Evolutionary conservation across 495 filamentous ascomycete genomes (phyloP).

Genomic region (Cetradonia linearis): DNA sequence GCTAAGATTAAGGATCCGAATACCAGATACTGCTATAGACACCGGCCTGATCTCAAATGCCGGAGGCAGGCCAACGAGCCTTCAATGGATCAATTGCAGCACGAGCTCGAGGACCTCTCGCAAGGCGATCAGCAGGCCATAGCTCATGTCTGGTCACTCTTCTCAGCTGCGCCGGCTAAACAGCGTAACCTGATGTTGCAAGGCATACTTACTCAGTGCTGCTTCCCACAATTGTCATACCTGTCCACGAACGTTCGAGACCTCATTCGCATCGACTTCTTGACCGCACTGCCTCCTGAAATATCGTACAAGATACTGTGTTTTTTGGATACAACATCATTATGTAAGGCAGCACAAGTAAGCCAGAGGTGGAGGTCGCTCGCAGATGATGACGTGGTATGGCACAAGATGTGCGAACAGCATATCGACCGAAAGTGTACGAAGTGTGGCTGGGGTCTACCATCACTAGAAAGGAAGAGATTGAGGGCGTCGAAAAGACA

Average conservation of each 20-base stretch:
- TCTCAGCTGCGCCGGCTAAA: conserved; percentile 88
- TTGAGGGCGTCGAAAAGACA: conserved; percentile 80
- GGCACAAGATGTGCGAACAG: conserved; percentile 98
- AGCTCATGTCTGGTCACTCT: conserved; percentile 89
- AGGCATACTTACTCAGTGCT: conserved; percentile 89
- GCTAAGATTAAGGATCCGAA: conserved; percentile 46
- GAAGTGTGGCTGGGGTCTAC: conserved; percentile 93
- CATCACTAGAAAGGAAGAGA: conserved; percentile 76
- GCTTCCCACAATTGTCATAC: conserved; percentile 91
- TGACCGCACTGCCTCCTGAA: conserved; percentile 78
- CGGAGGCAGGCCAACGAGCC: conserved; percentile 83
- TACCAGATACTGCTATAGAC: conserved; percentile 91
- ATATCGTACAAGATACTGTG: conserved; percentile 87
- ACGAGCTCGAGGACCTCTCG: conserved; percentile 75
- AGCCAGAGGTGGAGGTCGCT: conserved; percentile 76
- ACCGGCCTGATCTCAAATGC: conserved; percentile 90
- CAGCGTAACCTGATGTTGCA: conserved; percentile 92
- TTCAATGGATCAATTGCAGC: conserved; percentile 87
- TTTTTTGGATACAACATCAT: conserved; percentile 86
- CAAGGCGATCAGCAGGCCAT: conserved; percentile 85
- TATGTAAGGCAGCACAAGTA: conserved; percentile 95
- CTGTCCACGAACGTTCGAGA: conserved; percentile 79
- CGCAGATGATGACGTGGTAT: conserved; percentile 94
- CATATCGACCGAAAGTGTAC: conserved; percentile 95
- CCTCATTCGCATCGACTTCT: conserved; percentile 90